Conservation (phyloP, 129 eudicot species). For the Centaurea solstitialis region DNA sequence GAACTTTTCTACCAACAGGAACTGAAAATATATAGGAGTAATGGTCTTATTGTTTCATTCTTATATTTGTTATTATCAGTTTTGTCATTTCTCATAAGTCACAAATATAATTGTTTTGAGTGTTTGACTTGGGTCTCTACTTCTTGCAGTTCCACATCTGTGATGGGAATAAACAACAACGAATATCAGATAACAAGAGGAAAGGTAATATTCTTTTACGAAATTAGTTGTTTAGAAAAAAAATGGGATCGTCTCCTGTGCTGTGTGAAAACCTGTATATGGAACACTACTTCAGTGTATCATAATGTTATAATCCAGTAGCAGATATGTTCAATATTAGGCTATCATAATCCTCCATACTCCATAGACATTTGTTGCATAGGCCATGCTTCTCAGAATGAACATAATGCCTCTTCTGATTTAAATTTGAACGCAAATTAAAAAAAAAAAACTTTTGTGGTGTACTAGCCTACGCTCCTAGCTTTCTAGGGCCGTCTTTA, state of each 20-base stretch:
- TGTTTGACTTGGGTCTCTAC: not conserved
- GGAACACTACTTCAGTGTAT: not conserved
- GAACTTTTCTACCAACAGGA: not conserved
- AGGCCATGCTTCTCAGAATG: not conserved
- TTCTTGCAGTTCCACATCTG: conserved; percentile 70
- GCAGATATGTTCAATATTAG: not conserved
- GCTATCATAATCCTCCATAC: not conserved
- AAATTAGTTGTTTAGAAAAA: not conserved
- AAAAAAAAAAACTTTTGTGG: too few species aligned
- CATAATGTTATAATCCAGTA: not conserved
- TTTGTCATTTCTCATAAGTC: not conserved
- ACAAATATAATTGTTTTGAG: not conserved
- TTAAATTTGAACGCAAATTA: too few species aligned
- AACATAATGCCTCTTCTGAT: too few species aligned
- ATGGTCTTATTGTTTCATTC: not conserved
- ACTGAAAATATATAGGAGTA: not conserved
- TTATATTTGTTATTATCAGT: not conserved
- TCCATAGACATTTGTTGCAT: not conserved
- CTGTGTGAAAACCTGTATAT: not conserved
- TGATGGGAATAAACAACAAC: conserved; percentile 91
- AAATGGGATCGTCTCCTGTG: not conserved
- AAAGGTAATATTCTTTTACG: conserved; percentile 54
- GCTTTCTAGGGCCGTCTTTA: not conserved
- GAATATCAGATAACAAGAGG: conserved; percentile 97
- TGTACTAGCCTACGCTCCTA: not conserved